Evolutionary conservation across 352 stramenopile genomes (phyloP), one percentile per base, ranked within the genome.

Genomic region (Phytophthora pluvialis): DNA sequence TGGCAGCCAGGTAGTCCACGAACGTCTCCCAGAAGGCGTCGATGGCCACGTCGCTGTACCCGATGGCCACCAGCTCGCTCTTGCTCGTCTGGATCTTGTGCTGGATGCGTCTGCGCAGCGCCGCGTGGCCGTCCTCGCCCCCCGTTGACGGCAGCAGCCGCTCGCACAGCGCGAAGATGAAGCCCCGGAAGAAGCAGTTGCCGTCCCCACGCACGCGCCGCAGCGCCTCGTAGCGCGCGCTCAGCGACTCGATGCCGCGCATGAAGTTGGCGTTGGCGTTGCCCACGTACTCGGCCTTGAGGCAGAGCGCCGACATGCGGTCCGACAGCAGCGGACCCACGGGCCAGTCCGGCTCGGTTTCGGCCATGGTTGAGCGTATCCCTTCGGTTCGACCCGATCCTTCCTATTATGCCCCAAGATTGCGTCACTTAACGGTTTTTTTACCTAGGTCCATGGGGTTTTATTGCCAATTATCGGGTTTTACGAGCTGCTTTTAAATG

Each of bases 1-100:
- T 94, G 13, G 81, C 78, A 2, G 80, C 86, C 50, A 94, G 72
- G 50, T 94, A 94, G 48, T 98, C 91, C 16, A 98, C 82, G 58
- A 98, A 89, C 25, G 89, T 97, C 49, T 98, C 95, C 76, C 94
- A 93, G 81, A 98, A 98, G 52, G 89, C 84, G 71, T 98, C 93
- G 72, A 98, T 94, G 6, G 92, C 88, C 21, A 95, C 83, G 69
- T 97, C 87, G 42, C 92, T 93, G 73, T 98, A 98, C 44, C 93
- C 93, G 32, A 96, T 72, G 1, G 80, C 73, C 35, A 97, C 53
- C 25, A 97, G 75, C 47, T 90, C 80, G 26, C 51, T 67, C 64
- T 94, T 94, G 52, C 81, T 91, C 29, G 72, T 51, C 38, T 83
- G 83, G 54, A 94, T 90, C 60, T 67, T 88, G 18, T 82, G 62